Base-by-base conservation (phyloP, 257 asterid species). In the Nemophila menziesii region DNA sequence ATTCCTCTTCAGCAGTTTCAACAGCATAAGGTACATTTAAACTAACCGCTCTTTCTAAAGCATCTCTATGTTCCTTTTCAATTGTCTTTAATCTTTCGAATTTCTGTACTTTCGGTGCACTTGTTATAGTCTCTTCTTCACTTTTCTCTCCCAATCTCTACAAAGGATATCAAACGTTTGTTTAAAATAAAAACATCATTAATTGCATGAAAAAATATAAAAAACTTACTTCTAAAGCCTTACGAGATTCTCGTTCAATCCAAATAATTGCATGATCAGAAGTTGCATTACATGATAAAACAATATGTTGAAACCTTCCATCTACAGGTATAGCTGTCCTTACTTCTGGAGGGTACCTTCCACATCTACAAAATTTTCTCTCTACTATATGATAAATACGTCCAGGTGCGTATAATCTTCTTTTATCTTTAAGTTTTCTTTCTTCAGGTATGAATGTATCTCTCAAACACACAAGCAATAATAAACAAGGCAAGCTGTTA, bases 241-340 rank as follows among this genome's bases (percentile, higher is more conserved):
- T 74, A 39, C 70, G 80, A 33, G 95, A 70, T 71, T 89, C 95
- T 64, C 85, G 62, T 67, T 80, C 82, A 39, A 89, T 89, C 93
- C 95, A 89, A 34, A 84, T 48, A 57, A 89, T 89, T 51, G 74
- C 93, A 61, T 89, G 98, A 71, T 89, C 98, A 27, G 98, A 74
- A 24, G 83, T 84, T 38, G 93, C 94, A 29, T 89, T 78, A 78
- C 94, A 71, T 20, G 98, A 84, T 61, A 89, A 58, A 24, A 89
- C 98, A 23, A 89, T 84, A 58, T 89, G 98, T 58, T 89, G 95
- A 18, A 89, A 89, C 63, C 98, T 80, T 58, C 93, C 98, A 41
- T 89, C 98, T 64, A 89, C 95, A 0, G 95, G 98, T 43, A 89
- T 89, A 39, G 95, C 94, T 36, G 98, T 89, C 70, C 94, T 74